phyloP scores from a whole-genome alignment of 169 alveolate species.

The Theileria parva region DNA sequence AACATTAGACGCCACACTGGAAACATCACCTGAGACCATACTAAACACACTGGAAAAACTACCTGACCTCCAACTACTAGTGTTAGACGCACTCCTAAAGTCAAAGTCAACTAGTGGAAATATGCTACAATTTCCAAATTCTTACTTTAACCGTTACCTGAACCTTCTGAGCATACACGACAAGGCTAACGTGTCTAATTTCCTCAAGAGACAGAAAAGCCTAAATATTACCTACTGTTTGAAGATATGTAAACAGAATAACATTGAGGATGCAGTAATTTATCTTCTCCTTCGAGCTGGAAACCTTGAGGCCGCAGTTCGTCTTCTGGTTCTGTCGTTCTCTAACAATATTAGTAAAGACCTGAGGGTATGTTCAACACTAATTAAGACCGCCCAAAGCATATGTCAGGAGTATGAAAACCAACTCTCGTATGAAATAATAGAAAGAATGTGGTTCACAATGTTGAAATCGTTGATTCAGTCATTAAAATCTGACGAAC shows the following conservation, averaged over 20 bases:
- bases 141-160: conserved; percentile 46
- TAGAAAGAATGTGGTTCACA: conserved; percentile 53
- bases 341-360: conserved; percentile 5
- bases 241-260: conserved; percentile 29
- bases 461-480: conserved; percentile 1
- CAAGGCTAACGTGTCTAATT: conserved; percentile 32
- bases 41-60: conserved; percentile 33
- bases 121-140: conserved; percentile 3
- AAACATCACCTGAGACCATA: conserved; percentile 38
- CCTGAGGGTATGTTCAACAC: conserved; percentile 31
- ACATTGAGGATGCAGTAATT: conserved; percentile 53
- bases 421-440: conserved; percentile 29
- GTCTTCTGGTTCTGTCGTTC: conserved; percentile 34
- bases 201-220: conserved; percentile 39
- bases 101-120: background rate
- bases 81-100: conserved; percentile 45
- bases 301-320: conserved; percentile 34
- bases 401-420: conserved; percentile 19
- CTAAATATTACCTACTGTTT: conserved; percentile 39
- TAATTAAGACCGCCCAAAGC: conserved; percentile 25
- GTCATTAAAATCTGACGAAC: background rate
- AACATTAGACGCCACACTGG: conserved; percentile 36
- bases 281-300: conserved; percentile 58
- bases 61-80: conserved; percentile 54
- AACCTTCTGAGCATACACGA: conserved; percentile 42